Evolutionary conservation across 768 basidiomycete genomes (phyloP), one percentile per base, ranked within the genome.

Genomic region (Russula foetens): DNA sequence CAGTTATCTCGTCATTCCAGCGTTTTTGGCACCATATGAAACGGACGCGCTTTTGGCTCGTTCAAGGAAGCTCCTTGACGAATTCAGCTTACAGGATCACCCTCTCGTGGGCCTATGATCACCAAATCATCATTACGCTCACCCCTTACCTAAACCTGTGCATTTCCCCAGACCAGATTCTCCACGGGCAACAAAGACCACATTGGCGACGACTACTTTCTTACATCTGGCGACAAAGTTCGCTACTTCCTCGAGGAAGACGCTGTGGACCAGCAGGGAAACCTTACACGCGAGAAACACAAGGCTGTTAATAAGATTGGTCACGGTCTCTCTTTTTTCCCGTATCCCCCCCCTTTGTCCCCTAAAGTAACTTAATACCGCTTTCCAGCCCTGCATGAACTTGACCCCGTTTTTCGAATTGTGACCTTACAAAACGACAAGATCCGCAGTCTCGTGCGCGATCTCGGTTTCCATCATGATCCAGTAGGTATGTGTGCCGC

Each of bases 301-400:
- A 83, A 81, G 67, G 84, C 92, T 0, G 89, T 98, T 28, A 99
- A 99, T 74, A 99, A 99, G 81, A 93, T 95, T 62, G 89, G 92
- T 2, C 91, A 93, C 70, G 92, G 91, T 90, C 50, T 17, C 66
- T 59, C 5, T 19, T 35, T 28, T 12, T 35, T 35, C 35, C 14
- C 7, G 3, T 28, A 19, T 33, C 11, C 14, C 3, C 31, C 3
- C 62, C 47, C 9, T 28, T 31, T 4, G 11, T 35, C 7, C 35
- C 19, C 50, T 63, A 49, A 63, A 39, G 46, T 41, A 41, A 55
- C 49, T 21, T 29, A 21, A 44, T n/a, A n/a, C n/a, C n/a, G n/a
- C 14, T 38, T 28, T 17, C n/a, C 21, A 92, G 94, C 82, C 2
- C 74, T 99, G 9, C 95, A 97, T 66, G 82, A 88, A 60, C 77